Base-by-base conservation (phyloP, 2,329 filamentous ascomycete species). In the Ascochyta lentis region DNA sequence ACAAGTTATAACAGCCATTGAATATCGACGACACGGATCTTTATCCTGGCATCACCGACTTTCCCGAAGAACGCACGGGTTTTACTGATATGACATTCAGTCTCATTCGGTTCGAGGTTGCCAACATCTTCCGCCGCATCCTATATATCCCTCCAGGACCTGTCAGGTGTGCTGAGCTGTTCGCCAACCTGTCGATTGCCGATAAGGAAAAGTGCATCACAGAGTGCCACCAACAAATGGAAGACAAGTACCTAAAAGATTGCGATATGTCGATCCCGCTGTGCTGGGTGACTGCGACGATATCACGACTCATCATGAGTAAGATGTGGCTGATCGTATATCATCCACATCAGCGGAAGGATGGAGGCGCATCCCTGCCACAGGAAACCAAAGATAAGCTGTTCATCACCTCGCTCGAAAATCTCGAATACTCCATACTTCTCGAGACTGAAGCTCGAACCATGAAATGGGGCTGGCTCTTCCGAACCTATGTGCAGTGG, bases 281-380 rank as follows among this genome's bases (percentile, higher is more conserved):
- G 1, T 86, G 86, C 59, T 91, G 88, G 87, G 84, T 89, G 24
- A 84, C 84, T 7, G 86, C 85, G 4, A 89, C 89, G 26, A 81
- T 91, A 23, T 83, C 86, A 3, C 84, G 89, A 9, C 80, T 94
- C 29, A 86, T 93, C 59, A 84, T 92, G 76, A 87, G 87, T 48
- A 94, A 92, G 75, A 86, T 92, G 79, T 91, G 88, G 78, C 81
- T 95, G 33, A 83, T 92, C 56, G 83, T 91, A 2, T 90, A 94
- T 66, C 87, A 94, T 64, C 89, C 90, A 0, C 82, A 89, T 66
- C 85, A 89, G 29, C 84, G 86, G 47, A 81, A 82, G 31, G 83
- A 86, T 24, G 80, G 82, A 9, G 81, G 80, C n/a, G 74, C 79
- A 8, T 81, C 80, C 24, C 78, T 89, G 7, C 83, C 85, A 0